These are phyloP conservation scores for Vaccinium darrowii DNA, from an alignment of 148 eudicot species.

Conservation along the genomic window DNA sequence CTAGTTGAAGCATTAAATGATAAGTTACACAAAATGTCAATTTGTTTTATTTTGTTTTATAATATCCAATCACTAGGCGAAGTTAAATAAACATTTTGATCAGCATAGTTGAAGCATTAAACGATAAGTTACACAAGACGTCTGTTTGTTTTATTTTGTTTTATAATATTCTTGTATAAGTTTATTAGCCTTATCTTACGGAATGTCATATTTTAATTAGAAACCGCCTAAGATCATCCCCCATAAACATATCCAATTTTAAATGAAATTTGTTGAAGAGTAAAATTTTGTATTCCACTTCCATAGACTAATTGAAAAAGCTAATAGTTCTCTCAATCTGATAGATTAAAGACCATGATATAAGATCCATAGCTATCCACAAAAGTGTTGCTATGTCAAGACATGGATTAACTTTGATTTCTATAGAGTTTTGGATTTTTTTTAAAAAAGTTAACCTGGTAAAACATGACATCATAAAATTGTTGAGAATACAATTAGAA, in stretches of 20 bases:
- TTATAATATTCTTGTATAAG: too few species aligned
- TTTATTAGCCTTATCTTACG: too few species aligned
- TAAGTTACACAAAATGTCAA: not conserved
- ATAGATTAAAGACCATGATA: too few species aligned
- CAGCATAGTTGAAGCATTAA: not conserved
- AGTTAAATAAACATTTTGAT: too few species aligned
- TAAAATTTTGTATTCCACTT: not conserved
- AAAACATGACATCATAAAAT: too few species aligned
- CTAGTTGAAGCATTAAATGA: not conserved
- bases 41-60: not conserved
- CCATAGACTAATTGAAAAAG: not conserved
- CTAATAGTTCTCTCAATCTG: not conserved
- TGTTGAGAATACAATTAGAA: too few species aligned
- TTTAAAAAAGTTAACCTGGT: too few species aligned
- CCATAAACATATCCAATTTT: not conserved
- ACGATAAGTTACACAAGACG: too few species aligned
- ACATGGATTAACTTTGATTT: too few species aligned
- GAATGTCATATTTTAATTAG: not conserved
- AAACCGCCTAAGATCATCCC: not conserved
- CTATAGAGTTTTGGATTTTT: too few species aligned
- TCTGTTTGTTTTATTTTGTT: not conserved
- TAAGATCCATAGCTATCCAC: too few species aligned
- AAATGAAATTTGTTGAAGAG: not conserved
- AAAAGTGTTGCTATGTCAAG: too few species aligned
- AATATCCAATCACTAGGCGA: not conserved